A percentile compares a stretch with the other conserved stretches of the same genome.
Evolutionary conservation across 495 filamentous ascomycete species (phyloP).

Genomic region (Podospora conica): DNA sequence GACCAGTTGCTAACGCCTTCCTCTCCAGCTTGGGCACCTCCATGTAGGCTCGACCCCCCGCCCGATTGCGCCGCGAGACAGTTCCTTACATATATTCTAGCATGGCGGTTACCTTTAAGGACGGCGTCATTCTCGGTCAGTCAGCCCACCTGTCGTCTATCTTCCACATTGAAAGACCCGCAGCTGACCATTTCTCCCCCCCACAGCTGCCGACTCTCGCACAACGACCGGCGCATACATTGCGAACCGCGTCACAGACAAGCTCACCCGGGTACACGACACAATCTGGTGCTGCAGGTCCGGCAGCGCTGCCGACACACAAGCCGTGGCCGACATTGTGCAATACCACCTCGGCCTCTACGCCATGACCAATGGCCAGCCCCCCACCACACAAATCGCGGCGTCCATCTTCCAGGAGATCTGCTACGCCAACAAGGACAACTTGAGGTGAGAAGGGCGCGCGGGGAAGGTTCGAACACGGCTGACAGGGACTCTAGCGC

Average conservation of each 20-base stretch:
- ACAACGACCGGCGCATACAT: constrained; percentile 99
- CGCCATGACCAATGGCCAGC: constrained; percentile 75
- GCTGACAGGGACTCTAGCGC: constrained; percentile 53
- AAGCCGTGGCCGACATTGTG: constrained; percentile 96
- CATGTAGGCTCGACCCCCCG: constrained; percentile 60
- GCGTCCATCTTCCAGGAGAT: constrained; percentile 95
- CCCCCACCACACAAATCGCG: constrained; percentile 88
- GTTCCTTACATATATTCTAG: constrained; percentile 32
- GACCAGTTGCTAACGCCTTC: constrained; percentile 14
- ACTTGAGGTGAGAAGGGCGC: constrained; percentile 53
- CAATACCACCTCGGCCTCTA: constrained; percentile 94
- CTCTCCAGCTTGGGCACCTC: constrained; percentile 79
- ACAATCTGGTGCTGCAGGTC: constrained; percentile 99
- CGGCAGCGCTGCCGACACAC: constrained; percentile 94
- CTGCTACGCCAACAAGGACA: constrained; percentile 95
- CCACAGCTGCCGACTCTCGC: constrained; percentile 78
- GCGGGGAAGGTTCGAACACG: background rate
- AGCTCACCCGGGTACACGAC: constrained; percentile 96
- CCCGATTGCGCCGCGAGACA: background rate
- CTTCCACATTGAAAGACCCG: background rate
- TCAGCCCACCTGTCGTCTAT: constrained; percentile 6
- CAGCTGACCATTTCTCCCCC: constrained; percentile 1
- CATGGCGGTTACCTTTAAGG: constrained; percentile 95
- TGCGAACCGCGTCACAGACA: constrained; percentile 97
- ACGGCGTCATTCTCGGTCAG: constrained; percentile 84